Conservation (phyloP, 352 stramenopile genomes). For the Phytophthora pluvialis region DNA sequence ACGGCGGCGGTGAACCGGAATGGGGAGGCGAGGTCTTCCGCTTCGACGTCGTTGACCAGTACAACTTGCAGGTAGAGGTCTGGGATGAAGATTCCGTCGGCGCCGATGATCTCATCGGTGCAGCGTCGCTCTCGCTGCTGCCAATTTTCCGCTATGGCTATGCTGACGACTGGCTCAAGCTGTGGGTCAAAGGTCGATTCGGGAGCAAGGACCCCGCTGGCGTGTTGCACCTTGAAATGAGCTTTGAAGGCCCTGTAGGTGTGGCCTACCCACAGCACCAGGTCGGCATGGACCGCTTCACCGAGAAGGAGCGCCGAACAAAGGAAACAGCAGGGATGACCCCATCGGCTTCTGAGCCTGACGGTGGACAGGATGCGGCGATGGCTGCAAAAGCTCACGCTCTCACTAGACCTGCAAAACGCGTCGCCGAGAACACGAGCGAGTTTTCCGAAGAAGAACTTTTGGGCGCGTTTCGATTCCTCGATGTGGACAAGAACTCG, state of each 20-base stretch:
- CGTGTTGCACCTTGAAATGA: constrained; percentile 88
- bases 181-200: constrained; percentile 89
- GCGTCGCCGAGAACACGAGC: constrained; percentile 45
- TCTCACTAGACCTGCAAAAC: constrained; percentile 30
- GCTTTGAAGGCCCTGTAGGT: constrained; percentile 80
- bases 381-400: constrained; percentile 31
- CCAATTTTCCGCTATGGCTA: constrained; percentile 90
- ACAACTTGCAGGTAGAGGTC: constrained; percentile 89
- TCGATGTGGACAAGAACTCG: constrained; percentile 95
- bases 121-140: constrained; percentile 84
- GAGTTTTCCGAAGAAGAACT: constrained; percentile 95
- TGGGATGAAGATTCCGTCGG: constrained; percentile 93
- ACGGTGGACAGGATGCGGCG: constrained; percentile 28
- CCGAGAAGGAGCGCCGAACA: constrained; percentile 71
- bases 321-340: constrained; percentile 57
- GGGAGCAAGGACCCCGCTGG: constrained; percentile 87
- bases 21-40: constrained; percentile 84
- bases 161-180: constrained; percentile 89
- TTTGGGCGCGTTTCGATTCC: constrained; percentile 88
- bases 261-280: constrained; percentile 93
- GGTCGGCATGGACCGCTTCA: constrained; percentile 75
- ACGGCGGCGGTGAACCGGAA: constrained; percentile 80
- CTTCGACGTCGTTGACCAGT: constrained; percentile 95
- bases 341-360: constrained; percentile 14
- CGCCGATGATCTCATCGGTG: constrained; percentile 91